Conservation (phyloP, 345 rosid genomes). For the Eucalyptus erythrocorys region DNA sequence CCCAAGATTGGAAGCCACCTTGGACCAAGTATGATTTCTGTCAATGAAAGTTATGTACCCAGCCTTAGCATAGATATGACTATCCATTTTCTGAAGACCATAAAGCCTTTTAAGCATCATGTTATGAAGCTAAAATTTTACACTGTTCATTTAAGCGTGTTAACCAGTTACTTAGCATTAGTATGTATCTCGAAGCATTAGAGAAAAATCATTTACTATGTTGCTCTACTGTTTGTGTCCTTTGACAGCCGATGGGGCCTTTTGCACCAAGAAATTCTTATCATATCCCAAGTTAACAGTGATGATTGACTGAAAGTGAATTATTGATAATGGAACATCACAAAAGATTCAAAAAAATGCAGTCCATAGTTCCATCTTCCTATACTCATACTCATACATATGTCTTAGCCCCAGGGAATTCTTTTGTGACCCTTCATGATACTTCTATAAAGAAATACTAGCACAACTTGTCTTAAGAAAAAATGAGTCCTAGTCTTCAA, state of each 20-base stretch:
- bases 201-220: neutral
- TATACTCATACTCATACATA: neutral
- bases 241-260: neutral
- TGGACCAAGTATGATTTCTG: slow-evolving; percentile 72
- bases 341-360: neutral
- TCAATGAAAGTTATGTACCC: neutral
- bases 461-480: neutral
- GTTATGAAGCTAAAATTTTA: neutral
- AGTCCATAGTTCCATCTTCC: neutral
- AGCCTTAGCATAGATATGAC: neutral
- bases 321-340: neutral
- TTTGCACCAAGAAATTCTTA: neutral
- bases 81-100: neutral
- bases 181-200: neutral
- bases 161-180: neutral
- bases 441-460: neutral
- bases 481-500: neutral
- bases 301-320: neutral
- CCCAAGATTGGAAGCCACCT: slow-evolving; percentile 92
- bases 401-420: neutral
- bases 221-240: rapidly evolving
- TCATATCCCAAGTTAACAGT: neutral
- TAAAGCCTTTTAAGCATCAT: neutral
- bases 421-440: neutral
- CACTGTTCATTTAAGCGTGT: neutral